A percentile compares a stretch with the other conserved stretches of the same genome.
Evolutionary conservation across 805 yeast species (phyloP).

Genomic region (Candida dajiaensis): DNA sequence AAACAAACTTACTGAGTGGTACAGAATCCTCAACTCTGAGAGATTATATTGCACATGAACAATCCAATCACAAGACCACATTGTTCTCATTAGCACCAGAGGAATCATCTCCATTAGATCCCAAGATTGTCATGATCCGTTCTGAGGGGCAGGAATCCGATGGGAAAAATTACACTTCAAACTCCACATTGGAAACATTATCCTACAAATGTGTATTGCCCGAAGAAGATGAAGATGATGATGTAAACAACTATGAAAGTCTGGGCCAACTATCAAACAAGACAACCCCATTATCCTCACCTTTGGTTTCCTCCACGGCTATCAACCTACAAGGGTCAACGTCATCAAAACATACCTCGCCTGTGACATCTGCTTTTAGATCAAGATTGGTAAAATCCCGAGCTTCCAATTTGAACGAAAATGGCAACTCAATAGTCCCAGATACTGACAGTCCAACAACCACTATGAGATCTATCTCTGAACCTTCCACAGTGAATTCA

Average conservation of each 20-base stretch:
- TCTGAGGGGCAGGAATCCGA: background rate
- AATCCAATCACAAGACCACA: background rate
- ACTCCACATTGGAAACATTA: background rate
- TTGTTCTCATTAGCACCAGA: background rate
- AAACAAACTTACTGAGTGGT: constrained; percentile 3
- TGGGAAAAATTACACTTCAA: background rate
- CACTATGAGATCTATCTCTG: background rate
- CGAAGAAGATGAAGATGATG: constrained; percentile 18
- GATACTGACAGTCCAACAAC: background rate
- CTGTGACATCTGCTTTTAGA: constrained; percentile 17
- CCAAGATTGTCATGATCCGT: background rate
- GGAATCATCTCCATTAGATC: background rate
- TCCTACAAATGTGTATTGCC: background rate
- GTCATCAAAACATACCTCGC: constrained; percentile 5
- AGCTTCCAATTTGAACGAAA: background rate
- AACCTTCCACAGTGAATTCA: constrained; percentile 5
- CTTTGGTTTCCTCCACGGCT: constrained; percentile 4
- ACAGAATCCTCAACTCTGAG: constrained; percentile 6
- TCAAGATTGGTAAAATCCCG: constrained; percentile 7
- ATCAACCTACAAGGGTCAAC: background rate
- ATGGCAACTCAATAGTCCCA: background rate
- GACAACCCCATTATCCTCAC: constrained; percentile 7
- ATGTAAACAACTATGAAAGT: constrained; percentile 12
- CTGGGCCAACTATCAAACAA: constrained; percentile 9
- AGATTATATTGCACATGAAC: constrained; percentile 6